Evolutionary conservation across 2,329 filamentous ascomycete genomes (phyloP), one percentile per base, ranked within the genome.

Genomic region (Exophiala bonariae): DNA sequence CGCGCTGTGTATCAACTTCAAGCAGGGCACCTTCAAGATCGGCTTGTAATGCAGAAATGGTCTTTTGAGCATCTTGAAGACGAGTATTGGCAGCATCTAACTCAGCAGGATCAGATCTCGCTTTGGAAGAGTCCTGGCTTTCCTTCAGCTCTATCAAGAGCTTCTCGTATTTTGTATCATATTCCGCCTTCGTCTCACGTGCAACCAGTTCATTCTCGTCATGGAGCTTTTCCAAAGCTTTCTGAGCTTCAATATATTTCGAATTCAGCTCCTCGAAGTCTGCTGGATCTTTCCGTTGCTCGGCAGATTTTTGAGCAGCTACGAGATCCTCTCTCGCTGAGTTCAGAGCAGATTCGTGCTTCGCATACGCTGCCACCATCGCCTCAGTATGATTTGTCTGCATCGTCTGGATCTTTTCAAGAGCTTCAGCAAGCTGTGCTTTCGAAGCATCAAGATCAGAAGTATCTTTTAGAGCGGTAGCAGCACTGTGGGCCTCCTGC

Each of bases 121-220:
- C 47, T 45, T 72, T 68, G 20, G 68, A 37, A 8, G 64, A 61
- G 14, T 63, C 55, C 44, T 67, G 64, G 8, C 66, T 67, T 2
- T 45, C 50, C 9, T 50, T 43, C 22, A 52, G 39, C n/a, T 52
- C 53, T 6, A 35, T 43, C 13, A 52, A 19, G 5, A 50, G 39
- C 14, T 49, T 42, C 23, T 52, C 45, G n/a, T 52, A 23, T 47
- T 52, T 50, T 1, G 39, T 34, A 19, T 56, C 53, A 33, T 56
- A 50, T 32, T 51, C 47, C 9, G 49, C 44, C 23, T 54, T 49
- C 9, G 49, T 46, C 11, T 55, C 52, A n/a, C 45, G 45, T 10
- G 49, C 26, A 14, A 43, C 31, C 19, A 44, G 41, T 13, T 52
- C 49, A 26, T 52, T 48, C 35, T 47, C 46, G 13, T 47, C 36